These are phyloP conservation scores for Agrocybe pediades DNA, from an alignment of 768 basidiomycete genomes.

Conservation along the genomic window DNA sequence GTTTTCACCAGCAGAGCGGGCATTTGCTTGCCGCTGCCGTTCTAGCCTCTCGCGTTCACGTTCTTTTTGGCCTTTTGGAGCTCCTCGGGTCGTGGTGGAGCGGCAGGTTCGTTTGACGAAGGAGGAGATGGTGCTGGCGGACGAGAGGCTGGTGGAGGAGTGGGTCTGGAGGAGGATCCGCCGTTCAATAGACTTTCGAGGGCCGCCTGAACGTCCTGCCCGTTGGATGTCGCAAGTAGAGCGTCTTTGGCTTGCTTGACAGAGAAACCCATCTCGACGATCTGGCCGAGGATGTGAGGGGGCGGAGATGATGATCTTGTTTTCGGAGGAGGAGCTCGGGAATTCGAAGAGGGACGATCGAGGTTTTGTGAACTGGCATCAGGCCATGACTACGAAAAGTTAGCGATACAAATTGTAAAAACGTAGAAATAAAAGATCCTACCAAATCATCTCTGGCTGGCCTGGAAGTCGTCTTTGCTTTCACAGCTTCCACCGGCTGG, in stretches of 20 bases:
- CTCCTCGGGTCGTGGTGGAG: conserved; percentile 22
- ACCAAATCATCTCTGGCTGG: neutral
- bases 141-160: neutral
- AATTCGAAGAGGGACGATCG: neutral
- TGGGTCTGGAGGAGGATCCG: no score
- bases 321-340: conserved; percentile 4
- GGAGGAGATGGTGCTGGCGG: conserved; percentile 11
- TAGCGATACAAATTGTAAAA: no score
- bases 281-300: conserved; percentile 87
- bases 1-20: neutral
- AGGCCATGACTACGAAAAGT: no score
- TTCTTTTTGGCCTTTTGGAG: conserved; percentile 23
- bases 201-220: conserved; percentile 77
- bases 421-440: no score
- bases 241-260: conserved; percentile 76
- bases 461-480: no score
- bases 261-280: conserved; percentile 96
- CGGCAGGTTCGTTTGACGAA: no score
- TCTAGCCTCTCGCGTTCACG: conserved; percentile 24
- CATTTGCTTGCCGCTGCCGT: conserved; percentile 12
- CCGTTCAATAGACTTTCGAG: conserved; percentile 55
- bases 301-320: conserved; percentile 49
- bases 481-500: conserved; percentile 53
- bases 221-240: conserved; percentile 66
- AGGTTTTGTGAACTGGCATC: neutral